Evolutionary conservation across 805 yeast species (phyloP).

Genomic region (Yarrowia sp.): DNA sequence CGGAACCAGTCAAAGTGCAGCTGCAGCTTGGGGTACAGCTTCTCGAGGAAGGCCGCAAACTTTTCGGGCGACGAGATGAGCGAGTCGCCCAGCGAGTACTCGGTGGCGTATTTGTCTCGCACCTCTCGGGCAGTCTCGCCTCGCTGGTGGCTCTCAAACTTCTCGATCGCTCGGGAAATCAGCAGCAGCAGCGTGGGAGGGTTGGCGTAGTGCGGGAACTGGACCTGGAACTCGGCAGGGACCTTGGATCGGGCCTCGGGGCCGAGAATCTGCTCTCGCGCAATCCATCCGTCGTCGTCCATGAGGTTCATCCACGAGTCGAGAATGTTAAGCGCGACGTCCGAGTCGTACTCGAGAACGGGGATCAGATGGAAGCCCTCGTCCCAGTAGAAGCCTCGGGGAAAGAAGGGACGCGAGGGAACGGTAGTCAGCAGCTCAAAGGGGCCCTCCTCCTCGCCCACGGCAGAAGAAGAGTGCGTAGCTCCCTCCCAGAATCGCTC

Average conservation of each 20-base stretch:
- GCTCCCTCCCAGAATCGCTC: slow-evolving; percentile 44
- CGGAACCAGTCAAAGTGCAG: slow-evolving; percentile 84
- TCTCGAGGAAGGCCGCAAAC: slow-evolving; percentile 37
- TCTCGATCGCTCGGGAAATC: slow-evolving; percentile 50
- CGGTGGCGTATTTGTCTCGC: not conserved
- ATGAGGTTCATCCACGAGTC: slow-evolving; percentile 84
- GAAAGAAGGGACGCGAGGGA: slow-evolving; percentile 92
- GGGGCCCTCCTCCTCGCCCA: slow-evolving; percentile 61
- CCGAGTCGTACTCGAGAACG: slow-evolving; percentile 76
- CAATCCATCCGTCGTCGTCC: slow-evolving; percentile 94
- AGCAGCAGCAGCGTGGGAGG: slow-evolving; percentile 88
- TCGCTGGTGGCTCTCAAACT: slow-evolving; percentile 30
- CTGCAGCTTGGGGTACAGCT: slow-evolving; percentile 72
- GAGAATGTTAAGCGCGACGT: slow-evolving; percentile 72
- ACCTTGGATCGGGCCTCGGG: slow-evolving; percentile 86
- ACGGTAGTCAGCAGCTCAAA: slow-evolving; percentile 73
- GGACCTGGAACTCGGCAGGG: slow-evolving; percentile 78
- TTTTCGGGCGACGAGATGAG: slow-evolving; percentile 13
- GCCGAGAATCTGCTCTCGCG: slow-evolving; percentile 91
- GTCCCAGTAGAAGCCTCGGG: slow-evolving; percentile 98
- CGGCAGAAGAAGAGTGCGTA: slow-evolving; percentile 24
- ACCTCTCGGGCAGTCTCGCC: not conserved
- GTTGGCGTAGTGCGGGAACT: slow-evolving; percentile 85
- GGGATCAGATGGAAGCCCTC: slow-evolving; percentile 94
- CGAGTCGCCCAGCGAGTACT: slow-evolving; percentile 1